These are phyloP conservation scores for Puccinellia tenuiflora DNA, from an alignment of 176 grass and related monocot species.

Conservation along the genomic window DNA sequence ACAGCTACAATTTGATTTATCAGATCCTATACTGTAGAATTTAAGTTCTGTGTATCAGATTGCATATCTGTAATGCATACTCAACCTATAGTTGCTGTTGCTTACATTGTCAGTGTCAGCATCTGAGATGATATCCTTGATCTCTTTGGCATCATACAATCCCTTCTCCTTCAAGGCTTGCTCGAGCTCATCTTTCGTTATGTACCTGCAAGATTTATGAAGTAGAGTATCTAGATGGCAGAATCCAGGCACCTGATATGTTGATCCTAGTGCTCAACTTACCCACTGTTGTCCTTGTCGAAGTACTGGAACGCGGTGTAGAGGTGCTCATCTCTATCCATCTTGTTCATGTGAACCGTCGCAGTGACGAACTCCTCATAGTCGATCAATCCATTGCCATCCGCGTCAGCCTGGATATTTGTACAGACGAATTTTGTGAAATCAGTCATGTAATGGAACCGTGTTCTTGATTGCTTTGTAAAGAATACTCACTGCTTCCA, in stretches of 20 bases:
- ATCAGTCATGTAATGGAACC: background rate
- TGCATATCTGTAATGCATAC: background rate
- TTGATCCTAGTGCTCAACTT: background rate
- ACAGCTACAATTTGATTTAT: background rate
- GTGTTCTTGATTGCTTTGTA: background rate
- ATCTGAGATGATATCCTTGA: constrained; percentile 66
- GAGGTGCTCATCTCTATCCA: constrained; percentile 77
- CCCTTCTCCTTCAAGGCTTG: constrained; percentile 71
- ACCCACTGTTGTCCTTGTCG: constrained; percentile 76
- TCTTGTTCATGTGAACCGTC: constrained; percentile 75
- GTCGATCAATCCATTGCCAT: constrained; percentile 75
- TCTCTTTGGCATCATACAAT: constrained; percentile 48
- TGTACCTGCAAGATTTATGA: constrained; percentile 34
- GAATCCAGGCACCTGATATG: background rate
- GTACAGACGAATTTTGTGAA: background rate
- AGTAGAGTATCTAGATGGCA: background rate
- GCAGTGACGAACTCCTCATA: constrained; percentile 75
- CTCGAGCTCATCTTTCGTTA: constrained; percentile 75
- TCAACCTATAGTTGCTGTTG: background rate
- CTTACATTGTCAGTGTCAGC: constrained; percentile 69
- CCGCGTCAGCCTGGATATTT: constrained; percentile 56
- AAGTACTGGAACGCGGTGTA: constrained; percentile 79
- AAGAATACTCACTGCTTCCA: constrained; percentile 68
- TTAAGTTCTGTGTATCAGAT: background rate
- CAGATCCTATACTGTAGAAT: background rate